Base-by-base conservation (phyloP, 371 early-diverging fungal genomes). In the Blastocladiella emersonii region DNA sequence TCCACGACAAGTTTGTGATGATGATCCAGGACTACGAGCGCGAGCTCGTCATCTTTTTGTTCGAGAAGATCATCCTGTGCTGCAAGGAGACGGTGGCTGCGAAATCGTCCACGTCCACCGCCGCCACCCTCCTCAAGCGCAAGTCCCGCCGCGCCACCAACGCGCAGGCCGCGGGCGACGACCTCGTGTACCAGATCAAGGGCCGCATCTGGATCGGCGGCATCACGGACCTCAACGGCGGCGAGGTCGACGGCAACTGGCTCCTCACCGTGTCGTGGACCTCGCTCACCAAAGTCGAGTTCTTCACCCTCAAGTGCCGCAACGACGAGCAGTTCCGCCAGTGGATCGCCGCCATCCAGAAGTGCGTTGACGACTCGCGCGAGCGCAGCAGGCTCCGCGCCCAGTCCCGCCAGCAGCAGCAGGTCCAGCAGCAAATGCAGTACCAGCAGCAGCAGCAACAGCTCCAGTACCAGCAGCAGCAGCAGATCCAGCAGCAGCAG, bases 281-380 rank as follows among this genome's bases (percentile, higher is more conserved):
- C 37, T 85, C 53, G 53, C 53, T 84, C 48, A 75, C 79, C 23
- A 87, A 86, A 13, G 76, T 86, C 68, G 90, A 92, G 60, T 80
- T 84, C 55, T 88, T 98, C 66, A 83, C 85, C 41, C 71, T 96
- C 25, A 83, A 83, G 59, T 90, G 90, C 71, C 77, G 90, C 30
- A 89, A 90, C 63, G 89, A 87, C 65, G 98, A 98, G 65, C 93
- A 94, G 70, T 79, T 90, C 30, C 84, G 82, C 57, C 74, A 87
- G 62, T 98, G 98, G 97, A 83, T 86, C 70, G 70, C 72, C 27
- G 78, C 88, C 2, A 67, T 92, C 49, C 81, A 85, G 61, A 76
- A 78, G 61, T 56, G 56, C 27, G 44, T 53, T 13, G 61, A 63
- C 4, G 30, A 35, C 15, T 25, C 51, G 15, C 32, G 25, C 19